A percentile compares a stretch with the other conserved stretches of the same genome.
Conservation (phyloP, 352 stramenopile species). For the Phytophthora sp. region DNA sequence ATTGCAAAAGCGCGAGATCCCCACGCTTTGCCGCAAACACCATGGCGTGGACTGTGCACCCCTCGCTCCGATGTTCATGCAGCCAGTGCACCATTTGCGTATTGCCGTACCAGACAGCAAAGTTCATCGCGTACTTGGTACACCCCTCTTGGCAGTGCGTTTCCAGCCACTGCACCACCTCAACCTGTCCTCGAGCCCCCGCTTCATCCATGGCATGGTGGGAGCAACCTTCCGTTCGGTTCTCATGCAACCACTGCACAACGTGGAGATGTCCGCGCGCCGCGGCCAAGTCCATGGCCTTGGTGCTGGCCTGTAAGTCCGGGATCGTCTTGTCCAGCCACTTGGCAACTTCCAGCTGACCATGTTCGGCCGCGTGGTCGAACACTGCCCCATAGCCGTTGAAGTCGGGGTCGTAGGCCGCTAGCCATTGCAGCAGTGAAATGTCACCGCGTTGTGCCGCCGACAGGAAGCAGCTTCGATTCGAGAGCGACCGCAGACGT, state of each 20-base stretch:
- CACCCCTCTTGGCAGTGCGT: constrained; percentile 30
- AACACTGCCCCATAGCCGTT: constrained; percentile 21
- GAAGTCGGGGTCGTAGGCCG: constrained; percentile 22
- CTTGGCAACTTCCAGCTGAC: constrained; percentile 37
- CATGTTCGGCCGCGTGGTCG: constrained; percentile 37
- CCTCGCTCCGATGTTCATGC: constrained; percentile 33
- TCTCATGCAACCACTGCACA: constrained; percentile 55
- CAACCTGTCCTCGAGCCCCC: constrained; percentile 28
- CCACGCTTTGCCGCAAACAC: constrained; percentile 34
- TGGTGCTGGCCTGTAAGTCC: constrained; percentile 21
- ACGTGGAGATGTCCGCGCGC: constrained; percentile 52
- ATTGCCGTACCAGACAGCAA: constrained; percentile 44
- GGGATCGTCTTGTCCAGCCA: constrained; percentile 30
- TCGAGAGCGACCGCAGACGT: constrained; percentile 24
- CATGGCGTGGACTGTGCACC: constrained; percentile 39
- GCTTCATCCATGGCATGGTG: constrained; percentile 42
- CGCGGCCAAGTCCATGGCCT: constrained; percentile 37
- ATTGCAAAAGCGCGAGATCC: constrained; percentile 35
- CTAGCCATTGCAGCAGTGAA: constrained; percentile 29
- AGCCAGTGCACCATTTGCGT: constrained; percentile 40
- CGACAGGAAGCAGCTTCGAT: constrained; percentile 31
- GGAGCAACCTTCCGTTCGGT: constrained; percentile 35
- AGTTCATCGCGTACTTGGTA: constrained; percentile 46
- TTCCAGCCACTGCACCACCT: constrained; percentile 40
- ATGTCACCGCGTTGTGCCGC: constrained; percentile 32